Percentiles rank a stretch among this genome's conserved stretches.
Evolutionary conservation across 2,329 filamentous ascomycete genomes (phyloP).

Genomic region (Malbranchea zuffiana): DNA sequence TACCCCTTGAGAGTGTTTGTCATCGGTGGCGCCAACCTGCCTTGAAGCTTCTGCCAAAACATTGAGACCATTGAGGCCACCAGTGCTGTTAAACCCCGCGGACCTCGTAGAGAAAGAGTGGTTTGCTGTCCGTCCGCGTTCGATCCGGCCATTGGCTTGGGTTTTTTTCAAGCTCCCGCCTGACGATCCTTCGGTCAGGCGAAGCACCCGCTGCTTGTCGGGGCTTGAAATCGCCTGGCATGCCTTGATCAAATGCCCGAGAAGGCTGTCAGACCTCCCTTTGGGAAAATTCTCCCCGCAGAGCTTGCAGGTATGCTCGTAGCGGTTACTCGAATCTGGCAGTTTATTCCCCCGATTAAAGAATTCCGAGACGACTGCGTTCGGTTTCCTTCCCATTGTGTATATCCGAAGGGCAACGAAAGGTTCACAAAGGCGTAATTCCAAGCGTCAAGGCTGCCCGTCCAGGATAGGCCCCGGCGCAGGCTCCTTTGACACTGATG

Average conservation of each 20-base stretch:
- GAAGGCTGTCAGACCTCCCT: constrained; percentile 72
- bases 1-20: constrained; percentile 29
- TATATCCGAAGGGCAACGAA: neutral
- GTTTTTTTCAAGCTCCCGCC: constrained; percentile 18
- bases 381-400: constrained; percentile 69
- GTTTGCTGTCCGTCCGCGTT: constrained; percentile 29
- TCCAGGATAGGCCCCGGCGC: no score
- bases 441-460: no score
- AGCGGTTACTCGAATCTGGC: constrained; percentile 80
- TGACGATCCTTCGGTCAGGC: constrained; percentile 45
- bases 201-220: constrained; percentile 63
- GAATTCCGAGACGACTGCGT: constrained; percentile 74
- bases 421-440: no score
- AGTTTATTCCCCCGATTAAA: constrained; percentile 81
- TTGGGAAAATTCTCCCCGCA: constrained; percentile 86
- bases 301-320: constrained; percentile 79
- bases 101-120: constrained; percentile 41
- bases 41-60: constrained; percentile 81
- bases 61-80: constrained; percentile 67
- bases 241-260: constrained; percentile 72
- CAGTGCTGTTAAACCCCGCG: constrained; percentile 9
- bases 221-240: constrained; percentile 66
- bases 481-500: no score
- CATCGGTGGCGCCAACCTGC: constrained; percentile 51
- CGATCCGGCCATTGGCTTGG: constrained; percentile 28